Base-by-base conservation (phyloP, 805 yeast genomes). In the Alloascoidea africana region DNA sequence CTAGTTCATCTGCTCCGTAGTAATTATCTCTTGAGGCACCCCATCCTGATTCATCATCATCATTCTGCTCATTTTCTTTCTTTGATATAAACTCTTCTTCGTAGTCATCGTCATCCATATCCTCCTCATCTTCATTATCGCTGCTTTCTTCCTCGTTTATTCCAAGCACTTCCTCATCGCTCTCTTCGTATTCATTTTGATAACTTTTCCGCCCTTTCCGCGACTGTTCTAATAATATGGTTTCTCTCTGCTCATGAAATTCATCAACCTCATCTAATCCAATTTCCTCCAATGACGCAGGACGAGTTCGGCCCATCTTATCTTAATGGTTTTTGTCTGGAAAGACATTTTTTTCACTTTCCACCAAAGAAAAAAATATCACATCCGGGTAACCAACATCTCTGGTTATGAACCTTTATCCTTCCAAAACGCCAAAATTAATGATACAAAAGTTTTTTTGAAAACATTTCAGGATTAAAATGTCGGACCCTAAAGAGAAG, bases 1-100 rank as follows among this genome's bases (percentile, higher is more conserved):
- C 83, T 46, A 59, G 67, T 14, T 67, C 71, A 42, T 73, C 80
- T n/a, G 72, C 77, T 34, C 78, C 79, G 48, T 74, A 73, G 46
- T 70, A 71, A 45, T 18, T 39, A 43, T n/a, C 67, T 42, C 63
- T 58, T n/a, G 65, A 58, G 1, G 60, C 46, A 36, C 70, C 71
- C 66, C 68, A 60, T 16, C 56, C 60, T 27, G 51, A 59, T 5
- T 52, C 59, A 4, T 49, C 61, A 1, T 52, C 58, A 5, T 49
- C 54, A 3, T 45, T 52, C 15, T 46, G 53, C 17, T 47, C 59
- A 14, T 46, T 51, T 2, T 43, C 57, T 3, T 50, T 55, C 16
- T 44, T 51, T 5, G 47, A 56, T 1, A 48, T 54, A 32, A 49
- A 54, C 14, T 46, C 59, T 39, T 61, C 62, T 4, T 58, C 66